phyloP scores from a whole-genome alignment of 257 asterid genomes.

The Przewalskia tangutica region DNA sequence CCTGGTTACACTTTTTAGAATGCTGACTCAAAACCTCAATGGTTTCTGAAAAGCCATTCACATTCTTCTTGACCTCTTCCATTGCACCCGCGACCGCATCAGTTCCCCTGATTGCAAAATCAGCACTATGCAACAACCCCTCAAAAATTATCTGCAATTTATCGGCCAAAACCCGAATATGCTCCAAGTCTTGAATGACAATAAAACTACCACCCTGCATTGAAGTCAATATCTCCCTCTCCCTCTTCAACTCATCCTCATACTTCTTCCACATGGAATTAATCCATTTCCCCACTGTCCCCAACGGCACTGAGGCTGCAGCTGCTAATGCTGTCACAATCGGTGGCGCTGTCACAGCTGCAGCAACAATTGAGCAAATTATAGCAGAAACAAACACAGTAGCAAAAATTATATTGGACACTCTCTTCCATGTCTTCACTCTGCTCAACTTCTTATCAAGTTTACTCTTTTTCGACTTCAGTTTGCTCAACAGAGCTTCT shows the following conservation, averaged over 20 bases:
- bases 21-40: slow-evolving; percentile 32
- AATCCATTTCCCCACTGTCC: slow-evolving; percentile 59
- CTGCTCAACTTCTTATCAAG: slow-evolving; percentile 45
- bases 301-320: slow-evolving; percentile 49
- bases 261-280: slow-evolving; percentile 38
- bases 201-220: slow-evolving; percentile 41
- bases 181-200: slow-evolving; percentile 45
- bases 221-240: slow-evolving; percentile 33
- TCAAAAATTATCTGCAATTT: slow-evolving; percentile 35
- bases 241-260: slow-evolving; percentile 37
- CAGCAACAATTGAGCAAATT: slow-evolving; percentile 69
- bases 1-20: slow-evolving; percentile 46
- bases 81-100: slow-evolving; percentile 27
- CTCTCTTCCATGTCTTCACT: slow-evolving; percentile 56
- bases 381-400: slow-evolving; percentile 50
- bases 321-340: slow-evolving; percentile 57
- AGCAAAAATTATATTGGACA: slow-evolving; percentile 55
- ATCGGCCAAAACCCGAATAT: slow-evolving; percentile 25
- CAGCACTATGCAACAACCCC: slow-evolving; percentile 18
- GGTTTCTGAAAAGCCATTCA: slow-evolving; percentile 33
- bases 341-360: slow-evolving; percentile 67
- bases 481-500: slow-evolving; percentile 39
- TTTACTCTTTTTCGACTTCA: slow-evolving; percentile 43
- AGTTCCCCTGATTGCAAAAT: slow-evolving; percentile 12
- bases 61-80: slow-evolving; percentile 36